phyloP scores from a whole-genome alignment of 345 rosid species.

The Mangifera indica region DNA sequence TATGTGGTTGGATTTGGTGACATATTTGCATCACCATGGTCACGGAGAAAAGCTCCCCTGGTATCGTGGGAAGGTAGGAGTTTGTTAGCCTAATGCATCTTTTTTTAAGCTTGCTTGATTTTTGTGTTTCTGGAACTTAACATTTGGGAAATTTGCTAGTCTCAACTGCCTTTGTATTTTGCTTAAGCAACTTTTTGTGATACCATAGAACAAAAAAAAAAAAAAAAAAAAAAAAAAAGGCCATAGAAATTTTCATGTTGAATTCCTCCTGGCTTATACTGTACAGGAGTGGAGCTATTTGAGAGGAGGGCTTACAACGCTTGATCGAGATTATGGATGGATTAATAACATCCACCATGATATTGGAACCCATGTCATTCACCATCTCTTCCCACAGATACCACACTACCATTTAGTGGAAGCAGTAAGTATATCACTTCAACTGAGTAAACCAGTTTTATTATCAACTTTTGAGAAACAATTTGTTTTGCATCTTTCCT shows the following conservation, averaged over 20 bases:
- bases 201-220: not conserved
- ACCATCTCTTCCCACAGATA: conserved; percentile 66
- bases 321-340: conserved; percentile 57
- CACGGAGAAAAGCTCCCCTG: conserved; percentile 52
- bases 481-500: not conserved
- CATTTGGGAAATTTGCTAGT: not conserved
- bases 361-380: conserved; percentile 62
- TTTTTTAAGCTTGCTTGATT: not conserved
- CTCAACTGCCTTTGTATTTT: not conserved
- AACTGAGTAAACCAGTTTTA: not conserved
- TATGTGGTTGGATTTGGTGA: conserved; percentile 52
- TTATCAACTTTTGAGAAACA: not conserved
- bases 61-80: conserved; percentile 55
- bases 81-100: not conserved
- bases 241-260: not conserved
- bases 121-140: not conserved
- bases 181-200: not conserved
- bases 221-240: not conserved
- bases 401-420: conserved; percentile 61
- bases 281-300: conserved; percentile 59
- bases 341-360: conserved; percentile 63
- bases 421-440: conserved; percentile 37
- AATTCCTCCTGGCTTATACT: not conserved
- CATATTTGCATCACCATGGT: conserved; percentile 63
- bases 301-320: conserved; percentile 58